phyloP scores from a whole-genome alignment of 139 green algal genomes.

The Deuterostichococcus epilithicus region DNA sequence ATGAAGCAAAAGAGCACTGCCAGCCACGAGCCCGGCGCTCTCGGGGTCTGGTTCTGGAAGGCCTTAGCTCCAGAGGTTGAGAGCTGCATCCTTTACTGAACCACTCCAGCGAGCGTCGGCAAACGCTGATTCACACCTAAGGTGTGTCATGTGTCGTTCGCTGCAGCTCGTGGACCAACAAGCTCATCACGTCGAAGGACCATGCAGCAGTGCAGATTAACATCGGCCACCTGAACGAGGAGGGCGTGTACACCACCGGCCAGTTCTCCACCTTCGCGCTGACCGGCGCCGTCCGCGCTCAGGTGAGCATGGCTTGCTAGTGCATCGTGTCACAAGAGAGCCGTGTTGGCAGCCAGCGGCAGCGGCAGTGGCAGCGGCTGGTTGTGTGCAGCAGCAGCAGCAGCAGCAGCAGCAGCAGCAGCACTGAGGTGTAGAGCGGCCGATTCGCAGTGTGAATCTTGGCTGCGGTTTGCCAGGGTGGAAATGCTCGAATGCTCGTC shows the following conservation, averaged over 20 bases:
- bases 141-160: neutral
- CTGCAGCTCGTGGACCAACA: slow-evolving; percentile 96
- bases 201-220: slow-evolving; percentile 97
- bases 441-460: neutral
- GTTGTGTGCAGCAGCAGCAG: neutral
- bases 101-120: too few species aligned
- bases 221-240: slow-evolving; percentile 95
- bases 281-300: slow-evolving; percentile 76
- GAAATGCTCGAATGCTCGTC: neutral
- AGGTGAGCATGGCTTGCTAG: slow-evolving; percentile 47
- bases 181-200: slow-evolving; percentile 98
- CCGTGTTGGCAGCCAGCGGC: neutral
- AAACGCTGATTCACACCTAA: too few species aligned
- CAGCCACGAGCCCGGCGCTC: neutral
- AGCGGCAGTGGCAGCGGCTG: neutral
- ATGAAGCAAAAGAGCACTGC: neutral
- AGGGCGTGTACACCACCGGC: slow-evolving; percentile 86
- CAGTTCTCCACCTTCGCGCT: slow-evolving; percentile 94
- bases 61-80: neutral
- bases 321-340: neutral
- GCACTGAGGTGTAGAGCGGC: neutral
- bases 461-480: neutral
- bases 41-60: neutral
- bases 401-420: neutral
- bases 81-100: neutral